Evolutionary conservation across 1,284 basidiomycete species (phyloP).

Genomic region (Trichosporon sp.): DNA sequence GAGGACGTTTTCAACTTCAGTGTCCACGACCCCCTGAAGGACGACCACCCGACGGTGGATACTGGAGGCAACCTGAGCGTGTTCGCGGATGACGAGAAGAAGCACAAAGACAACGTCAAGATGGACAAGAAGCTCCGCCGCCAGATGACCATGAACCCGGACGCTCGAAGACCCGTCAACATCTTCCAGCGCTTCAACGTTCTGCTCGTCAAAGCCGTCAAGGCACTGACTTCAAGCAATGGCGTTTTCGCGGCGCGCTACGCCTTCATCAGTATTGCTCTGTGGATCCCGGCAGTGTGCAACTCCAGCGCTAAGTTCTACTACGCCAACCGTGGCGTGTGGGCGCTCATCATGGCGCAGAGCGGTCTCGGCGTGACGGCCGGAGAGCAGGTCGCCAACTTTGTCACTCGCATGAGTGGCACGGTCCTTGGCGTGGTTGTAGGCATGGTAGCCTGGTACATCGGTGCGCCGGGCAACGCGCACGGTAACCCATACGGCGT

Average conservation of each 20-base stretch:
- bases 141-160: slow-evolving; percentile 25
- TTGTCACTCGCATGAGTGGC: slow-evolving; percentile 53
- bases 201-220: slow-evolving; percentile 19
- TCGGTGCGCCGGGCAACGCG: slow-evolving; percentile 50
- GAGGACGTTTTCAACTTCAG: neutral
- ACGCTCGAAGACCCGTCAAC: slow-evolving; percentile 40
- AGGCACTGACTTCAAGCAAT: slow-evolving; percentile 26
- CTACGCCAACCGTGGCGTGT: slow-evolving; percentile 48
- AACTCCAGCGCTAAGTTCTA: slow-evolving; percentile 46
- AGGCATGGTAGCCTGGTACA: slow-evolving; percentile 57
- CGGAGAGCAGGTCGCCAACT: slow-evolving; percentile 58
- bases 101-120: neutral
- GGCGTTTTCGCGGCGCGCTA: slow-evolving; percentile 57
- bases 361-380: slow-evolving; percentile 59
- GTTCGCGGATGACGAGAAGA: neutral
- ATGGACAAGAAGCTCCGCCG: neutral
- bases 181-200: slow-evolving; percentile 33
- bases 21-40: neutral
- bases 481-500: slow-evolving; percentile 58
- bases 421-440: slow-evolving; percentile 51
- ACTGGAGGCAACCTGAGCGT: neutral
- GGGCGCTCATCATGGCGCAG: slow-evolving; percentile 65
- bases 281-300: slow-evolving; percentile 57
- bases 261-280: slow-evolving; percentile 53
- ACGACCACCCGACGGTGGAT: neutral